Evolutionary conservation across 345 rosid genomes (phyloP), one percentile per base, ranked within the genome.

Genomic region (Durio zibethinus): DNA sequence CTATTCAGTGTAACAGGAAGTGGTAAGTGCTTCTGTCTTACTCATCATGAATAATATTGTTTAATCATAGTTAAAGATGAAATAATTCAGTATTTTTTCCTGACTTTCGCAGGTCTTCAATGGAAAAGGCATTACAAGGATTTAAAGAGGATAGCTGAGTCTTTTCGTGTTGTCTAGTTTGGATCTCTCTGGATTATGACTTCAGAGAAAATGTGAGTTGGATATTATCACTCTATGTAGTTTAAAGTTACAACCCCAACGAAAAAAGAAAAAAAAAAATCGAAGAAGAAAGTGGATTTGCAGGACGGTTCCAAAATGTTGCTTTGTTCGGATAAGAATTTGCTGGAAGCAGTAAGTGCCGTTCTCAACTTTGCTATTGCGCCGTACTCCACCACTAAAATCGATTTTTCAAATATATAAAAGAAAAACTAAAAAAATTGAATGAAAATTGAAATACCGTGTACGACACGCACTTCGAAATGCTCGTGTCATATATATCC

Each of bases 91-190:
- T 18, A 59, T n/a, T 29, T 69, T 7, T 59, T 4, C 48, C 11
- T 77, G 18, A 40, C 70, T 59, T 54, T 75, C 70, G 83, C 43
- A 93, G 98, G 98, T 75, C 97, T 93, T 81, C 98, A 93, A 48
- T 94, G 98, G 98, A 94, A 94, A 87, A 90, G 98, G 81, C 89
- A 93, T 78, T 94, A 89, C 88, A 85, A 85, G 80, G 98, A 94
- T 79, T 82, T 94, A 77, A 94, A 94, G 87, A 88, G 74, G 89
- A 94, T 94, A 68, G 85, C 98, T 0, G 94, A 90, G 60, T 93
- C 98, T 3, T 94, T 94, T 83, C 98, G 98, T 20, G 90, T 94
- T 10, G 88, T 80, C 70, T 93, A 91, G 82, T 59, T 77, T 42
- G 66, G 56, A 11, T 45, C 66, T 63, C 21, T 31, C 59, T 63